Base-by-base conservation (phyloP, 345 rosid species). In the Diplotaxis tenuifolia region DNA sequence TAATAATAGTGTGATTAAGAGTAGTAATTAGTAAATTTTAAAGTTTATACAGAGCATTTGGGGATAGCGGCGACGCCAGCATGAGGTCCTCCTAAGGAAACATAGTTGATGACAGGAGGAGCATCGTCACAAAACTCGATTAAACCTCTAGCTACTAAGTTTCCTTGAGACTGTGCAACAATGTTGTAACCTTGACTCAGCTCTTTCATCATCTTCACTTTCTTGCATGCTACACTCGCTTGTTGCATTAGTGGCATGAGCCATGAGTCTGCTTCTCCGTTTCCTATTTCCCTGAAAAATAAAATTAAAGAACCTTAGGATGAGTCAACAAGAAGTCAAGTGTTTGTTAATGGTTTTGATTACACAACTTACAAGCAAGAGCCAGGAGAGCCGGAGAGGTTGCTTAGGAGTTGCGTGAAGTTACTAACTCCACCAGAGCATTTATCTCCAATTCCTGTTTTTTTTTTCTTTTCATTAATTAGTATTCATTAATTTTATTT, bases 211-310 rank as follows among this genome's bases (percentile, higher is more conserved):
- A n/a, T n/a, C n/a, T n/a, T n/a, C n/a, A n/a, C n/a, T n/a, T 87
- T n/a, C n/a, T n/a, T n/a, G n/a, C n/a, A n/a, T n/a, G n/a, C n/a
- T n/a, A n/a, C n/a, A 25, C 28, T 71, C 0, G 50, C 76, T 71
- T 77, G 96, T 55, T 86, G 72, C 12, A 65, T 81, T 12, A 94
- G 90, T 77, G 97, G 86, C 94, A 85, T 85, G 65, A 77, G 81
- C 90, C 86, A 79, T 3, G 98, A 94, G 79, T 89, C 92, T 86
- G 83, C 73, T 28, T 82, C 68, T 74, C 97, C 98, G 69, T 67
- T 78, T 75, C 98, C 98, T 71, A 91, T 65, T 84, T 93, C 98
- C 75, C 97, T 89, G 79, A 1, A 72, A 58, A 15, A 42, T 47
- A 1, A 36, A 12, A 36, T 9, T 9, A 34, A 50, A 31, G 8